These are phyloP conservation scores for Przewalskia tangutica DNA, from an alignment of 257 asterid genomes.

Conservation along the genomic window DNA sequence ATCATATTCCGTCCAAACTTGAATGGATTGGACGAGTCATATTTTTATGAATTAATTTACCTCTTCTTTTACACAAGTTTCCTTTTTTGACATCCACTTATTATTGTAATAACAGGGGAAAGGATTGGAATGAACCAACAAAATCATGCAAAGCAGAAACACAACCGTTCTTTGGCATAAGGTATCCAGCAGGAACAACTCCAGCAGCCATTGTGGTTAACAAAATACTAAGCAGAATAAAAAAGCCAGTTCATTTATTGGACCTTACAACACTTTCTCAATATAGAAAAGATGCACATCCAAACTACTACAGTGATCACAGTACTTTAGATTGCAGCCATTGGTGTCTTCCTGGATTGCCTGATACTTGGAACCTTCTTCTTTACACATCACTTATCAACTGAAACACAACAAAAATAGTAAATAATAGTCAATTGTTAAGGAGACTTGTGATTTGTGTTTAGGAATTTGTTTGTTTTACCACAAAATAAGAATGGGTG, in stretches of 20 bases:
- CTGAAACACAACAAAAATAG: not conserved
- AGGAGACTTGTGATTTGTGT: not conserved
- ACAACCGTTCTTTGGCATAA: conserved; percentile 44
- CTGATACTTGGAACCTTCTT: conserved; percentile 85
- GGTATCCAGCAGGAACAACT: conserved; percentile 59
- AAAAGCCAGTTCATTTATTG: conserved; percentile 63
- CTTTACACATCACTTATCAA: conserved; percentile 50
- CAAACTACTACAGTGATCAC: conserved; percentile 45
- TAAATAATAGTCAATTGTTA: too few species aligned
- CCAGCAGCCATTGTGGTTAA: conserved; percentile 40
- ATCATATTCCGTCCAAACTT: not conserved
- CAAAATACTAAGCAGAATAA: conserved; percentile 68
- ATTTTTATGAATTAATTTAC: not conserved
- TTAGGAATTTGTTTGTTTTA: not conserved
- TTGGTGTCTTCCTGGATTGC: conserved; percentile 96
- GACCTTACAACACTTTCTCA: conserved; percentile 75
- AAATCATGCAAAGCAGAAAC: conserved; percentile 56
- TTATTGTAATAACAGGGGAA: conserved; percentile 33
- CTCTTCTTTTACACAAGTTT: not conserved
- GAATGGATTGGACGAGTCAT: not conserved
- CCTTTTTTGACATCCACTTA: not conserved
- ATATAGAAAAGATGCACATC: conserved; percentile 81
- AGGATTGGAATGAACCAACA: conserved; percentile 60
- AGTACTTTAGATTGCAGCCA: conserved; percentile 83
- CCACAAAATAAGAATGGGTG: not conserved